Evolutionary conservation across 495 filamentous ascomycete species (phyloP), one percentile per base, ranked within the genome.

Genomic region (Cladorrhinum samala): DNA sequence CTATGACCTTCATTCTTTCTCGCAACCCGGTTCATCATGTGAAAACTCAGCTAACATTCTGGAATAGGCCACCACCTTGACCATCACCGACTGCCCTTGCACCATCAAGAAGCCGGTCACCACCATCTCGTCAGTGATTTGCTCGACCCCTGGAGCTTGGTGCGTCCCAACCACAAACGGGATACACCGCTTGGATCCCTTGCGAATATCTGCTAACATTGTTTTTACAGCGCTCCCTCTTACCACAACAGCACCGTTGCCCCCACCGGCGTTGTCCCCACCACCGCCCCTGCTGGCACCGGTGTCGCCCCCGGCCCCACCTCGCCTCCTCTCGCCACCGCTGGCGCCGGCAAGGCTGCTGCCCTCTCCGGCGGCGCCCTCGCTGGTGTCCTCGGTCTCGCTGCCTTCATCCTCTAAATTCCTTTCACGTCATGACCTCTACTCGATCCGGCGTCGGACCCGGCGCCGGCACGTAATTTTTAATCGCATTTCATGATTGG

Each of bases 11-110:
- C n/a, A n/a, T n/a, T n/a, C n/a, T n/a, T n/a, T n/a, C n/a, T n/a
- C n/a, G n/a, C n/a, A n/a, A n/a, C n/a, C 13, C 43, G 19, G 2
- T 46, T 24, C 43, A 27, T 6, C 19, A 5, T 17, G 45, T n/a
- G 24, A 47, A 20, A 27, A 9, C 21, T 9, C 24, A 42, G 16
- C 51, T 51, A 50, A 53, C 54, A 14, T 24, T 46, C 17, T 14
- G 19, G 16, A 19, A 14, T 44, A 83, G 80, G 71, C 87, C 67
- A 87, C 85, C 66, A 87, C 83, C 69, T 73, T 91, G 72, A 91
- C 89, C 74, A 81, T 91, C 77, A 82, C 82, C 67, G 73, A 85
- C 79, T 85, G 83, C 81, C 81, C 84, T 46, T 87, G 82, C 82
- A 93, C 86, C 67, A 72, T 89, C 76, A 82, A 81, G 72, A 80